Percentiles rank a stretch among this genome's conserved stretches.
phyloP scores from a whole-genome alignment of 176 grass and related monocot genomes.

The Oryza longistaminata region DNA sequence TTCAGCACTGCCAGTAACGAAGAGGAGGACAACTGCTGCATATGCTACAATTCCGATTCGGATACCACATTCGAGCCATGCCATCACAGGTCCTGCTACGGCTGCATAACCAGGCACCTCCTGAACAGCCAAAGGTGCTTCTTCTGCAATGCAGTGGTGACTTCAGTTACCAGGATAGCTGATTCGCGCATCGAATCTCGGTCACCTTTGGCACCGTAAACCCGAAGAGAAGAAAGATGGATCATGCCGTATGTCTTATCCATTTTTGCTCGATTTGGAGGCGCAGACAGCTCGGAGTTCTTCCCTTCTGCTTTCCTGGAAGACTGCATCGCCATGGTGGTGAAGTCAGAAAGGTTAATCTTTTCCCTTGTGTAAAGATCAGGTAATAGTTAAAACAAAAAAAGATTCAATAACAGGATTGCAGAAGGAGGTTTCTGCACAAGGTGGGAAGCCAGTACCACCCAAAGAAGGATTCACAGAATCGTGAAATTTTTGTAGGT shows the following conservation, averaged over 20 bases:
- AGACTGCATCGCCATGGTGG: slow-evolving; percentile 16
- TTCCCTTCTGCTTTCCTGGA: slow-evolving; percentile 35
- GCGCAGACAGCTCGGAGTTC: neutral
- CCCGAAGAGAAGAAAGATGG: slow-evolving; percentile 8
- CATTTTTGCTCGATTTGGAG: slow-evolving; percentile 41
- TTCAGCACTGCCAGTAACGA: slow-evolving; percentile 32
- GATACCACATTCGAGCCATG: slow-evolving; percentile 77
- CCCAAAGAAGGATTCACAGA: slow-evolving; percentile 46
- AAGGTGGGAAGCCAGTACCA: slow-evolving; percentile 76
- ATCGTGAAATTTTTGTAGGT: slow-evolving; percentile 60
- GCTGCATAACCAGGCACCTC: slow-evolving; percentile 83
- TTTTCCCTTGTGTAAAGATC: slow-evolving; percentile 24
- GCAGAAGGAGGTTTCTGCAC: slow-evolving; percentile 40
- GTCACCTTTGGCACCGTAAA: neutral
- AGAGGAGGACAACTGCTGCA: slow-evolving; percentile 71
- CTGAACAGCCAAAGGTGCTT: slow-evolving; percentile 85
- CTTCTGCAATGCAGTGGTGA: slow-evolving; percentile 79
- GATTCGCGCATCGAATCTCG: slow-evolving; percentile 29
- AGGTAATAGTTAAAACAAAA: slow-evolving; percentile 17
- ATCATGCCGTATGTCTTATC: neutral
- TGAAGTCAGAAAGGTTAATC: neutral
- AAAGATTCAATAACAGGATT: slow-evolving; percentile 43
- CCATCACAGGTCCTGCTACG: slow-evolving; percentile 74
- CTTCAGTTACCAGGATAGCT: slow-evolving; percentile 46
- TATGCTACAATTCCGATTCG: slow-evolving; percentile 75